Conservation (phyloP, 306 rosid genomes). For the Inga laurina region DNA sequence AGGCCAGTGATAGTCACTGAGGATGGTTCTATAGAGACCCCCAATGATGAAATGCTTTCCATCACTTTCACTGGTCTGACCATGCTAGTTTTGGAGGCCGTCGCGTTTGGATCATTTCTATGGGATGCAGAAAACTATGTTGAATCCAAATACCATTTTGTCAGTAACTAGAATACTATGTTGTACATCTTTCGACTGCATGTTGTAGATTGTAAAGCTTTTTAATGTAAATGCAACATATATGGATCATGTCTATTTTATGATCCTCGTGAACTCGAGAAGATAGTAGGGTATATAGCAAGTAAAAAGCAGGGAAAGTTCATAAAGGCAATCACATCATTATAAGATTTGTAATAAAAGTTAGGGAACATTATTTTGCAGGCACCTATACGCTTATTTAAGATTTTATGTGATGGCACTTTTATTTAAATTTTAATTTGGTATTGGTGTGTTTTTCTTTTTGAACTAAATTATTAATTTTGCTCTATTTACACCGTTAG, state of each 20-base stretch:
- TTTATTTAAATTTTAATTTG: too few species aligned
- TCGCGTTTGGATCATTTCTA: constrained; percentile 83
- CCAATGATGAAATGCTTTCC: constrained; percentile 67
- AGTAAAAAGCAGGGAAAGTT: background rate
- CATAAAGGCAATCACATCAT: background rate
- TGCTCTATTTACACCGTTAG: too few species aligned
- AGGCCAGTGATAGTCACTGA: constrained; percentile 64
- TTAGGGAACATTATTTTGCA: too few species aligned
- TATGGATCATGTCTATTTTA: constrained; percentile 1
- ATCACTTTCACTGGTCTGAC: constrained; percentile 70
- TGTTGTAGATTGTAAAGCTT: constrained; percentile 34
- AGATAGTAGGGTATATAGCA: background rate
- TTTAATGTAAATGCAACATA: constrained; percentile 33
- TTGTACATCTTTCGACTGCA: constrained; percentile 2
- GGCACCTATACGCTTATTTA: too few species aligned
- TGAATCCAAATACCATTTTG: constrained; percentile 76
- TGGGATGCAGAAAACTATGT: constrained; percentile 87
- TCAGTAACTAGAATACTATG: constrained; percentile 44
- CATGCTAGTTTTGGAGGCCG: constrained; percentile 86
- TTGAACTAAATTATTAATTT: too few species aligned
- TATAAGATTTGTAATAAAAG: background rate
- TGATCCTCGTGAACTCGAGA: background rate
- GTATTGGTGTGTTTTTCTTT: too few species aligned
- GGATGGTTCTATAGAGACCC: constrained; percentile 73
- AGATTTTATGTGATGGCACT: too few species aligned